phyloP scores from a whole-genome alignment of 345 rosid genomes.

The Erodium maritimum region DNA sequence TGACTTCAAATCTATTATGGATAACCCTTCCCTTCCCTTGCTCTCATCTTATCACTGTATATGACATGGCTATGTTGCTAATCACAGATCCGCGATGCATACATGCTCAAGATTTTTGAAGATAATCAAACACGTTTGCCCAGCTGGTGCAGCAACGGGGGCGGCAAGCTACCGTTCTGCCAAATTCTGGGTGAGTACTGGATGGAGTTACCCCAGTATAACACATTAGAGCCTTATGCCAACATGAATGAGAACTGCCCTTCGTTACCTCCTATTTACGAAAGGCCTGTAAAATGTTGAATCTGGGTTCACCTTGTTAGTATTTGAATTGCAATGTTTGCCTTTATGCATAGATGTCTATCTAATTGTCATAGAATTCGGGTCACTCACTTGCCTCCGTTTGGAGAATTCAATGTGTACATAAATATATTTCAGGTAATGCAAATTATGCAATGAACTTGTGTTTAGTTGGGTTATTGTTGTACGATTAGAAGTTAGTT shows the following conservation, averaged over 20 bases:
- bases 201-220: conserved; percentile 84
- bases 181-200: conserved; percentile 79
- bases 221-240: conserved; percentile 63
- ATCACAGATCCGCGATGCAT: conserved; percentile 77
- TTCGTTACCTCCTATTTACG: conserved; percentile 76
- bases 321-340: not conserved
- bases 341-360: too few relatives aligned
- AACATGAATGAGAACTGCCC: conserved; percentile 93
- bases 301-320: conserved; percentile 1
- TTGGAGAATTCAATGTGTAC: too few relatives aligned
- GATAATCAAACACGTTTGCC: conserved; percentile 61
- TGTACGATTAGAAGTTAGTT: too few relatives aligned
- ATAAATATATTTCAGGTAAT: too few relatives aligned
- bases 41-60: not conserved
- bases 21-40: not conserved
- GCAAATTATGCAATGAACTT: too few relatives aligned
- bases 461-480: too few relatives aligned
- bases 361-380: too few relatives aligned
- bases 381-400: too few relatives aligned
- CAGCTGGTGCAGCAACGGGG: conserved; percentile 61
- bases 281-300: conserved; percentile 61
- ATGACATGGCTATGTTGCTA: not conserved
- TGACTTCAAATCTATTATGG: not conserved
- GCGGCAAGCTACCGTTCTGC: conserved; percentile 49
- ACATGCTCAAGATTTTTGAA: conserved; percentile 68